A percentile compares a stretch with the other conserved stretches of the same genome.
phyloP scores from a whole-genome alignment of 2,329 filamentous ascomycete species.

The Microdochium nivale region DNA sequence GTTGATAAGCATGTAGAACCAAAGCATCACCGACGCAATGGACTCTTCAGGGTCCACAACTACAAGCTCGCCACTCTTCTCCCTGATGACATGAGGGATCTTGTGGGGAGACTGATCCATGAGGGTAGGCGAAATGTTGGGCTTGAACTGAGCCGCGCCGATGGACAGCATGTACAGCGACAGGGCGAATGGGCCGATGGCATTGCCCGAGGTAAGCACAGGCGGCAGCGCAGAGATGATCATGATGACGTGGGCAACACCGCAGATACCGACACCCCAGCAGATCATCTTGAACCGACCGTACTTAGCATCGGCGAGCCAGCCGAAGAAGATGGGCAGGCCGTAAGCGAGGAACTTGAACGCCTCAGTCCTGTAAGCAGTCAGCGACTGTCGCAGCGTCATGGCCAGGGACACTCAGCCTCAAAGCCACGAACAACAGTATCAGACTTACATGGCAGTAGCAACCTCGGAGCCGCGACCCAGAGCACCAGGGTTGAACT shows the following conservation, averaged over 20 bases:
- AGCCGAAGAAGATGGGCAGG: slow-evolving; percentile 14
- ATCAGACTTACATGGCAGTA: slow-evolving; percentile 28
- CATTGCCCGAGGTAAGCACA: slow-evolving; percentile 34
- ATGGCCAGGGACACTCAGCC: not conserved
- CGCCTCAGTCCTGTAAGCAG: slow-evolving; percentile 17
- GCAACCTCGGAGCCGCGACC: slow-evolving; percentile 37
- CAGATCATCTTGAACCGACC: slow-evolving; percentile 26
- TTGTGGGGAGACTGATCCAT: slow-evolving; percentile 58
- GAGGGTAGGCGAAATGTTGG: slow-evolving; percentile 60
- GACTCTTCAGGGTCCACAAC: slow-evolving; percentile 59
- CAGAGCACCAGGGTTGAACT: slow-evolving; percentile 36
- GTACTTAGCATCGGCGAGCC: slow-evolving; percentile 30
- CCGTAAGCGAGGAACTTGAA: slow-evolving; percentile 5
- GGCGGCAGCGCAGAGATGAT: slow-evolving; percentile 20
- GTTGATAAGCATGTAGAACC: slow-evolving; percentile 48
- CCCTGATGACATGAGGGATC: slow-evolving; percentile 40
- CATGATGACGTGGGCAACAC: slow-evolving; percentile 25
- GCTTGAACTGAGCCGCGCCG: slow-evolving; percentile 62
- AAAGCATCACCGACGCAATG: slow-evolving; percentile 56
- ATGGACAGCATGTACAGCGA: slow-evolving; percentile 45
- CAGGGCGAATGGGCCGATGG: slow-evolving; percentile 50
- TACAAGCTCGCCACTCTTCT: slow-evolving; percentile 49
- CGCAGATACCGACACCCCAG: slow-evolving; percentile 20
- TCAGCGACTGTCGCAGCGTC: not conserved
- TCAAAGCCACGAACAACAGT: not conserved